phyloP scores from a whole-genome alignment of 805 yeast species.

The Yamadazyma kitorensis region DNA sequence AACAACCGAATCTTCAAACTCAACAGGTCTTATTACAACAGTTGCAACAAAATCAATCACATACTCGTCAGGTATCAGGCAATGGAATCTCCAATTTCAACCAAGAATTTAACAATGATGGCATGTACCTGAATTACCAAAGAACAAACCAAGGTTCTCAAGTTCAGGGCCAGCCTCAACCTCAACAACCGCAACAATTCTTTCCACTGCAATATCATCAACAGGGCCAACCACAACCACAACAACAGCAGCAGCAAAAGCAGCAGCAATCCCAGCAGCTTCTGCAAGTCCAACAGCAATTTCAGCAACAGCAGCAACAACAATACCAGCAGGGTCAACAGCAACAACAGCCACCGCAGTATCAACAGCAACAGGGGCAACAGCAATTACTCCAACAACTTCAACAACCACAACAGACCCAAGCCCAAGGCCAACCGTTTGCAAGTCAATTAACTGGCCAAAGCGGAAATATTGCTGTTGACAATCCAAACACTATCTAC shows the following conservation, averaged over 20 bases:
- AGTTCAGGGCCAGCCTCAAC: constrained; percentile 17
- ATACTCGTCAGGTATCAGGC: too few species aligned
- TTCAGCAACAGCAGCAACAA: constrained; percentile 22
- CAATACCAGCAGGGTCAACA: constrained; percentile 19
- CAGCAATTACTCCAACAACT: constrained; percentile 19
- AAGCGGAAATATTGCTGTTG: constrained; percentile 23
- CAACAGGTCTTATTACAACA: constrained; percentile 43
- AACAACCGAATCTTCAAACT: constrained; percentile 35
- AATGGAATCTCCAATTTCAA: too few species aligned
- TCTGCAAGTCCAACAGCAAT: constrained; percentile 26
- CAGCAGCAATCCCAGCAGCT: constrained; percentile 23
- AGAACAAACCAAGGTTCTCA: too few species aligned
- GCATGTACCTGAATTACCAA: too few species aligned
- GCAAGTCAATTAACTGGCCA: constrained; percentile 29
- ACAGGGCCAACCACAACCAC: constrained; percentile 20
- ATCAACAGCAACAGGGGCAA: constrained; percentile 2
- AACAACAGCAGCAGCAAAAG: constrained; percentile 21
- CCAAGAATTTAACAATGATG: too few species aligned
- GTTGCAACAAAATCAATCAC: constrained; percentile 37
- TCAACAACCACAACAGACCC: constrained; percentile 18
- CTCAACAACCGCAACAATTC: constrained; percentile 22
- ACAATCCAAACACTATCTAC: constrained; percentile 43
- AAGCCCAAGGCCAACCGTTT: constrained; percentile 20
- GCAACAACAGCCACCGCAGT: too few species aligned
- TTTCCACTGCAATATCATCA: constrained; percentile 16